A percentile compares a stretch with the other conserved stretches of the same genome.
Conservation (phyloP, 2,329 filamentous ascomycete species). For the Beauveria pseudobassiana region DNA sequence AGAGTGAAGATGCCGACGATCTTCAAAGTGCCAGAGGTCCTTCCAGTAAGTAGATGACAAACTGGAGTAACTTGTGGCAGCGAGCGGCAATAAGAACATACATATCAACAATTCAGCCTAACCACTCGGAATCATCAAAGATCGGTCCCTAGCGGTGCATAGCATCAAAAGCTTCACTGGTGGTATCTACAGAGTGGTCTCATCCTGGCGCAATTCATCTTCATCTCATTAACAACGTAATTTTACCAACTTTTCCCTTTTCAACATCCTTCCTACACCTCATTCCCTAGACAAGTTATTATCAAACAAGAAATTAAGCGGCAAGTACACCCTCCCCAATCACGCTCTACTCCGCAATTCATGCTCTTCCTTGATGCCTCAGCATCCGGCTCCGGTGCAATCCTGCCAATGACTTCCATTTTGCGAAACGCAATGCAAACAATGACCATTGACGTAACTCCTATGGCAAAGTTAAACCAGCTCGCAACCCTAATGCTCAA, state of each 20-base stretch:
- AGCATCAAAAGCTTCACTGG: too few relatives aligned
- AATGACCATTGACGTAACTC: constrained; percentile 33
- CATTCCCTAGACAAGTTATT: neutral
- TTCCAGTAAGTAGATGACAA: too few relatives aligned
- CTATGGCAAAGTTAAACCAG: constrained; percentile 46
- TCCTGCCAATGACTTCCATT: constrained; percentile 44
- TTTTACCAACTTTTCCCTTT: neutral
- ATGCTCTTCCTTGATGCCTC: constrained; percentile 14
- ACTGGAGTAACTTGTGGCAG: too few relatives aligned
- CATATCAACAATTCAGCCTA: neutral
- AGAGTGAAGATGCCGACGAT: too few relatives aligned
- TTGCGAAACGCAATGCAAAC: constrained; percentile 42
- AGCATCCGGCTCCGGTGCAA: constrained; percentile 11
- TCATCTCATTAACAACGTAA: neutral
- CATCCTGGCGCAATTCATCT: neutral
- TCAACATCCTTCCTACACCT: neutral
- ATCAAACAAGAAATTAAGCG: neutral
- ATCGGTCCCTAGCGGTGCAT: too few relatives aligned
- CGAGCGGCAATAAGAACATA: too few relatives aligned
- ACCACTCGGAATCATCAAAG: neutral
- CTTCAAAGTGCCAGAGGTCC: too few relatives aligned
- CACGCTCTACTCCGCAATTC: neutral
- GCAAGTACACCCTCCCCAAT: neutral
- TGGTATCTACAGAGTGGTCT: too few relatives aligned
- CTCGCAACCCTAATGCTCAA: constrained; percentile 40